phyloP scores from a whole-genome alignment of 106 monocot species.

The Iris macrosiphon region DNA sequence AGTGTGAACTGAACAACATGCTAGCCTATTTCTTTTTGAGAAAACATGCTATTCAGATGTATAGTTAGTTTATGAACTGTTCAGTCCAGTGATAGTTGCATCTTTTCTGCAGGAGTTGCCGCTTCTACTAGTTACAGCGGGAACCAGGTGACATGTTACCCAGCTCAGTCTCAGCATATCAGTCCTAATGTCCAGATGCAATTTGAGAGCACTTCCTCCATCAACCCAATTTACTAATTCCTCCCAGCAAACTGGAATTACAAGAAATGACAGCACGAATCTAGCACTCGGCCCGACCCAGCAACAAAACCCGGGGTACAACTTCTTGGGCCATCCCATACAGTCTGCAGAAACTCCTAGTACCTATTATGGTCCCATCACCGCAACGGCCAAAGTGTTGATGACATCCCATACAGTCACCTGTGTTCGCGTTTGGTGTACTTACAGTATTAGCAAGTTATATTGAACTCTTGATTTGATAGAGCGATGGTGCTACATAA shows the following conservation, averaged over 20 bases:
- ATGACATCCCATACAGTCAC: too few species aligned
- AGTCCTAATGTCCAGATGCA: slow-evolving; percentile 18
- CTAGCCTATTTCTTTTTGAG: too few species aligned
- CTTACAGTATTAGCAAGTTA: too few species aligned
- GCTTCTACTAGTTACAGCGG: slow-evolving; percentile 20
- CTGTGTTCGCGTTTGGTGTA: too few species aligned
- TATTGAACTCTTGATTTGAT: too few species aligned
- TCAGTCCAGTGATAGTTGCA: too few species aligned
- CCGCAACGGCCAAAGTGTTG: slow-evolving; percentile 15
- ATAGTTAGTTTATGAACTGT: too few species aligned
- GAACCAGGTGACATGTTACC: slow-evolving; percentile 27
- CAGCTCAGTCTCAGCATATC: slow-evolving; percentile 19
- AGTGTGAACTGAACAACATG: too few species aligned
- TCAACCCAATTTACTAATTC: slow-evolving; percentile 19
- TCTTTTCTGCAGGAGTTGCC: slow-evolving; percentile 14
- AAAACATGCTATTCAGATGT: too few species aligned
- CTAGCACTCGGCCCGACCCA: slow-evolving; percentile 23
- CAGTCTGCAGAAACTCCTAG: slow-evolving; percentile 18
- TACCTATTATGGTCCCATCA: slow-evolving; percentile 27
- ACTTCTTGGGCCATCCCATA: slow-evolving; percentile 5
- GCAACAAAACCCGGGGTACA: slow-evolving; percentile 20
- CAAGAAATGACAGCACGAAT: slow-evolving; percentile 18
- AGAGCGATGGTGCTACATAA: too few species aligned
- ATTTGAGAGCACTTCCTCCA: slow-evolving; percentile 27
- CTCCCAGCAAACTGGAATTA: slow-evolving; percentile 13